Evolutionary conservation across 139 green algal genomes (phyloP).

Genomic region (Diplosphaera chodatii): DNA sequence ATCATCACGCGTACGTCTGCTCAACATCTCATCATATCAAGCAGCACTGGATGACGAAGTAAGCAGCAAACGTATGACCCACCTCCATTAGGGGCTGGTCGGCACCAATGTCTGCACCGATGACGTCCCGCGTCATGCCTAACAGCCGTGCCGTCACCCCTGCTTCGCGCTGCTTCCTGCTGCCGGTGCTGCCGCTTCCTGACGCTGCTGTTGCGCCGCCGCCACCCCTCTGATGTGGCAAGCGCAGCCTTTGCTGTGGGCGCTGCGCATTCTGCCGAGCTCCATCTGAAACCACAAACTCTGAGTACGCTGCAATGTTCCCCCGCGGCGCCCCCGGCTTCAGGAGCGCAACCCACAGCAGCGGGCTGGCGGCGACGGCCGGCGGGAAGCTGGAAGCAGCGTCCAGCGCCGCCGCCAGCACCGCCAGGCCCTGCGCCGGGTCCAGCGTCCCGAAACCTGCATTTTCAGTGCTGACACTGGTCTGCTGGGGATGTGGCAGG

Average conservation of each 20-base stretch:
- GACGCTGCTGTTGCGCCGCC: background rate
- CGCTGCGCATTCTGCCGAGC: too few species aligned
- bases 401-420: conserved; percentile 19
- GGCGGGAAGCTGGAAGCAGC: background rate
- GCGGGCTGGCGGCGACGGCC: conserved; percentile 5
- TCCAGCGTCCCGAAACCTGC: conserved; percentile 38
- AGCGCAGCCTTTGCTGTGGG: too few species aligned
- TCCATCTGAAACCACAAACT: background rate
- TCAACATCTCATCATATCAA: too few species aligned
- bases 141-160: background rate
- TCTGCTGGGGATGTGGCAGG: too few species aligned
- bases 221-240: too few species aligned
- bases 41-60: too few species aligned
- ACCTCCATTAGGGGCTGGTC: conserved; percentile 16
- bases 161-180: background rate
- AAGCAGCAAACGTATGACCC: too few species aligned
- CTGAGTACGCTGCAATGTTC: background rate
- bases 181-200: background rate
- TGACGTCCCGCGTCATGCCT: background rate
- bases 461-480: too few species aligned
- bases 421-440: conserved; percentile 39
- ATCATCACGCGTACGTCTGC: too few species aligned
- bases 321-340: background rate
- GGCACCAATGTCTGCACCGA: background rate
- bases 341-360: background rate